Percentiles rank a stretch among this genome's conserved stretches.
Evolutionary conservation across 495 filamentous ascomycete species (phyloP).

Genomic region (Astrothelium subdiscretum): DNA sequence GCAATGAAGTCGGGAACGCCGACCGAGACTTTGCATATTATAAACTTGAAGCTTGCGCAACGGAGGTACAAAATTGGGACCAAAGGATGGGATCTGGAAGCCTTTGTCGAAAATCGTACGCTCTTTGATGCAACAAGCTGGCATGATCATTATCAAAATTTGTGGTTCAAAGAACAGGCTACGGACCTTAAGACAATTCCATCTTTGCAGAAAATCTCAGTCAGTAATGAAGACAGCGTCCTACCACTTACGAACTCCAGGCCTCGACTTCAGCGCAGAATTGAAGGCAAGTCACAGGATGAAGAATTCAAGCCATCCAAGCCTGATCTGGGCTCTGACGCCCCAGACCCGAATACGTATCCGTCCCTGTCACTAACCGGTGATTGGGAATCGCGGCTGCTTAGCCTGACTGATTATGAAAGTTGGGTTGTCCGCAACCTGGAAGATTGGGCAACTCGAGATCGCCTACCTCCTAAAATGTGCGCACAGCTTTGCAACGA

Average conservation of each 20-base stretch:
- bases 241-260: background rate
- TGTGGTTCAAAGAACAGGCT: background rate
- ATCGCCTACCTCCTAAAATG: background rate
- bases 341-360: background rate
- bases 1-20: conserved; percentile 6
- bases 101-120: background rate
- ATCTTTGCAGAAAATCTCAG: background rate
- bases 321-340: background rate
- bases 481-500: background rate
- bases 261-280: background rate
- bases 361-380: background rate
- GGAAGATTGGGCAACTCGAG: conserved; percentile 23
- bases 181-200: background rate
- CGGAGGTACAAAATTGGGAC: conserved; percentile 36
- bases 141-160: conserved; percentile 4
- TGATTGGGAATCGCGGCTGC: background rate
- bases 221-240: background rate
- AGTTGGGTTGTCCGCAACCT: conserved; percentile 33
- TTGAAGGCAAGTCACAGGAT: background rate
- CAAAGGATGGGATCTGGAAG: background rate
- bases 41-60: conserved; percentile 40
- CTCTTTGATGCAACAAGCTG: background rate
- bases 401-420: conserved; percentile 25
- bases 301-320: background rate
- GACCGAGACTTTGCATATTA: conserved; percentile 31